Conservation (phyloP, 495 filamentous ascomycete genomes). For the Podospora pseudoanserina region DNA sequence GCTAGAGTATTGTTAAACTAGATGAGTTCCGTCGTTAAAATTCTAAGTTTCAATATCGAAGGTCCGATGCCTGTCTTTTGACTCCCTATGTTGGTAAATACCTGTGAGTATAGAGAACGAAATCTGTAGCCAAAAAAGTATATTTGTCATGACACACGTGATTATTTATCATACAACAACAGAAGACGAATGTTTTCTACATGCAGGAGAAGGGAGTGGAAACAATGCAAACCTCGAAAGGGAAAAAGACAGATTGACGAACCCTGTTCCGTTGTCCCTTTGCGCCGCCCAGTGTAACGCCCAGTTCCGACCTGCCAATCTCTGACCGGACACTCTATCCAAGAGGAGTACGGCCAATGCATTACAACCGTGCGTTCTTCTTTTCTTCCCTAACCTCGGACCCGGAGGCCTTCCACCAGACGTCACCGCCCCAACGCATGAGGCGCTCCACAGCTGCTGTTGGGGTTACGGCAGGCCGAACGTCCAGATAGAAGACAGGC, state of each 20-base stretch:
- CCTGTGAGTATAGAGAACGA: background rate
- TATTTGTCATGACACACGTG: background rate
- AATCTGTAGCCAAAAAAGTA: background rate
- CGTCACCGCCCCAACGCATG: slow-evolving; percentile 85
- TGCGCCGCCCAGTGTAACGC: background rate
- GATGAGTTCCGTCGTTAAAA: background rate
- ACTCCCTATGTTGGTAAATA: background rate
- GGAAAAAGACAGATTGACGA: background rate
- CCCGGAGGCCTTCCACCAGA: slow-evolving; percentile 89
- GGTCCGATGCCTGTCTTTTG: background rate
- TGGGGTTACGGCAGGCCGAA: slow-evolving; percentile 90
- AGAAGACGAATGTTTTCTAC: background rate
- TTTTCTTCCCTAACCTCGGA: slow-evolving; percentile 49
- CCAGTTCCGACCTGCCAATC: background rate
- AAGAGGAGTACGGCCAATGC: background rate
- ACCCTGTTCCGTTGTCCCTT: background rate
- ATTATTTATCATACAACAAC: background rate
- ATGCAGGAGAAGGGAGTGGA: background rate
- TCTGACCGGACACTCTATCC: background rate
- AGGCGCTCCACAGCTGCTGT: slow-evolving; percentile 76
- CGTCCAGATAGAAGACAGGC: slow-evolving; percentile 94
- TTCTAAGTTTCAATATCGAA: background rate
- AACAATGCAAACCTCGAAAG: background rate
- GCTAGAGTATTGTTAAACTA: background rate
- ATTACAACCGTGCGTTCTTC: slow-evolving; percentile 6